These are phyloP conservation scores for Cordyceps militaris DNA, from an alignment of 2,329 filamentous ascomycete species.

Conservation along the genomic window DNA sequence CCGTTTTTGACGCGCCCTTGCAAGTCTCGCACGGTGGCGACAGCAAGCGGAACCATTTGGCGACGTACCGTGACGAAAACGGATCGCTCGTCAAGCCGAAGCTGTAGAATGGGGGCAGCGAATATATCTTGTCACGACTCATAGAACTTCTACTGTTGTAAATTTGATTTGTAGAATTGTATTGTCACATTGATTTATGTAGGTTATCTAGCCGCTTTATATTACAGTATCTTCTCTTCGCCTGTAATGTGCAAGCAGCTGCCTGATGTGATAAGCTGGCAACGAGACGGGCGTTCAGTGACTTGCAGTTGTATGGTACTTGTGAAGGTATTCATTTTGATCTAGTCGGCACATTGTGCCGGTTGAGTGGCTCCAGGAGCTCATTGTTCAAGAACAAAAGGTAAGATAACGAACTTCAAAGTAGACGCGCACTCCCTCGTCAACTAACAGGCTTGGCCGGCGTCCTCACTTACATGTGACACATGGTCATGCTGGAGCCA, in stretches of 20 bases:
- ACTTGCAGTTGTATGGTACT: constrained; percentile 37
- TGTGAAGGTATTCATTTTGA: constrained; percentile 38
- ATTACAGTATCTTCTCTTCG: background rate
- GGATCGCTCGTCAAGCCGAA: constrained; percentile 24
- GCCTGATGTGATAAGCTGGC: background rate
- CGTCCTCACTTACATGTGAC: no score
- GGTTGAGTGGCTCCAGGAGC: background rate
- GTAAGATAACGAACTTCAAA: constrained; percentile 36
- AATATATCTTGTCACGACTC: background rate
- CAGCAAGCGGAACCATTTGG: constrained; percentile 34
- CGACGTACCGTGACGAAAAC: constrained; percentile 32
- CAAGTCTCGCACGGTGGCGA: constrained; percentile 34
- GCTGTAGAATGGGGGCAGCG: constrained; percentile 12
- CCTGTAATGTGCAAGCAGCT: background rate
- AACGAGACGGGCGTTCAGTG: constrained; percentile 39
- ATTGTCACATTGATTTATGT: background rate
- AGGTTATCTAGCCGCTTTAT: background rate
- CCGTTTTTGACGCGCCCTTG: constrained; percentile 29
- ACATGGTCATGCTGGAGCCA: no score
- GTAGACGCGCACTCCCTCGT: constrained; percentile 30
- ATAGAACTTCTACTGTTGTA: background rate
- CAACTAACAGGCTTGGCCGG: no score
- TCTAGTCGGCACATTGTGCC: background rate
- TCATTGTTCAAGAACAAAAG: background rate
- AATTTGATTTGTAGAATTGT: background rate